Percentiles rank a stretch among this genome's conserved stretches.
phyloP scores from a whole-genome alignment of 139 green algal genomes.

The Chlorella sorokiniana region DNA sequence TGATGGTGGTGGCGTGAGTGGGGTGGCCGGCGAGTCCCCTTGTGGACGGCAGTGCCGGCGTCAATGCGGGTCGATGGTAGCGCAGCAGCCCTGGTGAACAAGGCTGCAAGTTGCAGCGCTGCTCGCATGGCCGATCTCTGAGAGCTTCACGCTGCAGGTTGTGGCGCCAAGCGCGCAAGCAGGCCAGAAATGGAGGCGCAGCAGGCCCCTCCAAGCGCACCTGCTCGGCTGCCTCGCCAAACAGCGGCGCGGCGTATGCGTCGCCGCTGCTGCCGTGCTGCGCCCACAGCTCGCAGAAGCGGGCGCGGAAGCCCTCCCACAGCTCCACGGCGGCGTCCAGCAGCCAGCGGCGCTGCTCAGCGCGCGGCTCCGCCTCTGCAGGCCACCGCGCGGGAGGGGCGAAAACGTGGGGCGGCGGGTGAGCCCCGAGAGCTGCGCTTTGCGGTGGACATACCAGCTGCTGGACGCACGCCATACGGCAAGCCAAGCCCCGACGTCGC shows the following conservation, averaged over 20 bases:
- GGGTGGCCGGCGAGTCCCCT: not conserved
- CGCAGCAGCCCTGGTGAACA: too few species aligned
- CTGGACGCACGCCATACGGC: not conserved
- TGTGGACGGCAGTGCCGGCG: not conserved
- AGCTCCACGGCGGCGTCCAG: conserved; percentile 54
- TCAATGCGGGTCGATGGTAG: too few species aligned
- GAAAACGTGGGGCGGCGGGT: too few species aligned
- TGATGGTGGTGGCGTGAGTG: not conserved
- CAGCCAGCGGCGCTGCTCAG: conserved; percentile 68
- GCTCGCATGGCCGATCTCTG: too few species aligned
- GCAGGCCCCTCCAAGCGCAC: not conserved
- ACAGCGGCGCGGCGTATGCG: conserved; percentile 50
- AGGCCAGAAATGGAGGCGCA: too few species aligned
- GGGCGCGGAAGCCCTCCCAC: conserved; percentile 68
- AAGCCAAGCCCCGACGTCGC: not conserved
- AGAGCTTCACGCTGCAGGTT: too few species aligned
- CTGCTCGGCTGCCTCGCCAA: conserved; percentile 26
- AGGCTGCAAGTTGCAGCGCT: too few species aligned
- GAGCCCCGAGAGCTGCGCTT: too few species aligned
- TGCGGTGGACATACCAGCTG: too few species aligned
- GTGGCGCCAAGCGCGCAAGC: too few species aligned
- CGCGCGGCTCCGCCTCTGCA: conserved; percentile 27
- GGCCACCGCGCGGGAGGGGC: not conserved
- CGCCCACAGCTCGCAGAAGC: conserved; percentile 78
- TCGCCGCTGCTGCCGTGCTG: conserved; percentile 45